Evolutionary conservation across 345 rosid species (phyloP).

Genomic region (Gossypium stocksii): DNA sequence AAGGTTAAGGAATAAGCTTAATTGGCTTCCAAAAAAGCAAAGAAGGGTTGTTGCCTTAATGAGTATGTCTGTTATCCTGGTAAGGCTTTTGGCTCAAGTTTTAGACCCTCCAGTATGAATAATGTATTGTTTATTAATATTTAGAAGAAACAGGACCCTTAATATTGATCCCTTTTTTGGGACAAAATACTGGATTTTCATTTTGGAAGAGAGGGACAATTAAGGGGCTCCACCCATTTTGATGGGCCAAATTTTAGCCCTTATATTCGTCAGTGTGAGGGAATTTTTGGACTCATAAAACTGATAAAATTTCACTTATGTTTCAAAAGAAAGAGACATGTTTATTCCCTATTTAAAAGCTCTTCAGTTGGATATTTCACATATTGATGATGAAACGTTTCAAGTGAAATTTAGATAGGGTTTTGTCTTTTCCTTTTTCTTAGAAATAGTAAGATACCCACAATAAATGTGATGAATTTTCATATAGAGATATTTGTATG

Average conservation of each 20-base stretch:
- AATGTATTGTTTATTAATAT: neutral
- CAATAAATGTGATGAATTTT: too few species aligned
- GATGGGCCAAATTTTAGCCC: slow-evolving; percentile 9
- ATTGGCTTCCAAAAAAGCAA: slow-evolving; percentile 22
- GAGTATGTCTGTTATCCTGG: slow-evolving; percentile 30
- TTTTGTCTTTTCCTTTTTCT: too few species aligned
- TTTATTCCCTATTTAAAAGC: slow-evolving; percentile 8
- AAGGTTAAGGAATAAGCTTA: neutral
- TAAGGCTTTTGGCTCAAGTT: slow-evolving; percentile 26
- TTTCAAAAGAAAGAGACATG: slow-evolving; percentile 16
- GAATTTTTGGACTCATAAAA: slow-evolving; percentile 16
- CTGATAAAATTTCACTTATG: slow-evolving; percentile 8
- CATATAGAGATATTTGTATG: neutral
- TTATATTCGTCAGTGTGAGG: slow-evolving; percentile 14
- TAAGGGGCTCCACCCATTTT: slow-evolving; percentile 26
- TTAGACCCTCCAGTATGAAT: neutral
- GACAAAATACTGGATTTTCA: neutral
- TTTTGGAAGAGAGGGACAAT: neutral
- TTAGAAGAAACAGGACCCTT: neutral
- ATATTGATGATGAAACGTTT: neutral
- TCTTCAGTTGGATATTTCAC: neutral
- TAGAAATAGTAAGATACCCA: too few species aligned
- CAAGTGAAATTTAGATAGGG: neutral
- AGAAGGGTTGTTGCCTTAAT: slow-evolving; percentile 25
- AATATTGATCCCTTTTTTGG: neutral